phyloP scores from a whole-genome alignment of 306 rosid species.

The Leucaena leucocephala region DNA sequence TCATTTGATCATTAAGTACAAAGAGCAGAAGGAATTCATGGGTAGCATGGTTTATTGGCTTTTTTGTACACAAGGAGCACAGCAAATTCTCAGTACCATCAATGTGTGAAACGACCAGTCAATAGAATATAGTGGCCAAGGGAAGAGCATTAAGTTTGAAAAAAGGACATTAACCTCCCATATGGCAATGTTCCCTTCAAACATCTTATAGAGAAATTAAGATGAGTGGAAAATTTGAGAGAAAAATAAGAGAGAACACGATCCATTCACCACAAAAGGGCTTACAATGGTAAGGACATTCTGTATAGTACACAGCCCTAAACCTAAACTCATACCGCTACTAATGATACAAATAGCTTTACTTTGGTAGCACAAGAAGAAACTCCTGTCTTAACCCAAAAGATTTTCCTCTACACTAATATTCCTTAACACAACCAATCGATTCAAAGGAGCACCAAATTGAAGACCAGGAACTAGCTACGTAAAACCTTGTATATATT shows the following conservation, averaged over 20 bases:
- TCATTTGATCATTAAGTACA: background rate
- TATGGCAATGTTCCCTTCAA: background rate
- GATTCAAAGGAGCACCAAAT: slow-evolving; percentile 30
- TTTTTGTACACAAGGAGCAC: slow-evolving; percentile 17
- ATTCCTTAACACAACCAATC: background rate
- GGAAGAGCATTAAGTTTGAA: slow-evolving; percentile 12
- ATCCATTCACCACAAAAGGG: background rate
- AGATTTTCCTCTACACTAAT: background rate
- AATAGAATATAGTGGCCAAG: background rate
- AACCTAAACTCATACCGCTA: background rate
- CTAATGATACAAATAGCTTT: background rate
- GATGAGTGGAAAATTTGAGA: background rate
- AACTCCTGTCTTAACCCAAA: background rate
- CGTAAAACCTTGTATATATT: slow-evolving; percentile 11
- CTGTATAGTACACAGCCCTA: background rate
- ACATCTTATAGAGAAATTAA: background rate
- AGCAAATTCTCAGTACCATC: slow-evolving; percentile 5
- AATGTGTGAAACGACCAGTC: slow-evolving; percentile 21
- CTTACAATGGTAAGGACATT: background rate
- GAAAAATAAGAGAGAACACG: background rate
- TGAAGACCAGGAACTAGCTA: slow-evolving; percentile 20
- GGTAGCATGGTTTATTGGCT: background rate
- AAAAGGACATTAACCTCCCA: slow-evolving; percentile 6
- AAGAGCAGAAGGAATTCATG: no score
- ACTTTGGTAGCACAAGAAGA: background rate